phyloP scores from a whole-genome alignment of 1,284 basidiomycete species.

The Melampsora americana region DNA sequence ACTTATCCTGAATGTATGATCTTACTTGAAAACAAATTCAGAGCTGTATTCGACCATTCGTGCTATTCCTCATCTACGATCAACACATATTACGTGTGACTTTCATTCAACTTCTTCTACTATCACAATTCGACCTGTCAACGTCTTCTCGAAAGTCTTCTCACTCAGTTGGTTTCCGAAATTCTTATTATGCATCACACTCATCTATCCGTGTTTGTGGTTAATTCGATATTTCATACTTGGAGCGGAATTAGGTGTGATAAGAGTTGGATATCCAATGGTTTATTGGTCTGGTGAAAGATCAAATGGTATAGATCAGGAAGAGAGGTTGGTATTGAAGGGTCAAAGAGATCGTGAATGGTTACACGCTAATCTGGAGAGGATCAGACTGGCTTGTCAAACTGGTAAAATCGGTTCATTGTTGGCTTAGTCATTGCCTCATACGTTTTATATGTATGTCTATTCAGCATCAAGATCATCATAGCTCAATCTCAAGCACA shows the following conservation, averaged over 20 bases:
- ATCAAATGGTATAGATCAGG: neutral
- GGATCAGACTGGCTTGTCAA: conserved; percentile 24
- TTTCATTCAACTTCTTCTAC: conserved; percentile 18
- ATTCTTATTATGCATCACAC: conserved; percentile 25
- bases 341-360: conserved; percentile 27
- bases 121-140: conserved; percentile 32
- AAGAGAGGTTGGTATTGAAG: neutral
- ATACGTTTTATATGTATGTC: too few relatives aligned
- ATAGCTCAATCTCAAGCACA: too few relatives aligned
- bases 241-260: conserved; percentile 25
- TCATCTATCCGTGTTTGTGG: conserved; percentile 31
- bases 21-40: too few relatives aligned
- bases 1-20: too few relatives aligned
- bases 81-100: conserved; percentile 27
- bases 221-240: conserved; percentile 24
- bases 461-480: too few relatives aligned
- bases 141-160: conserved; percentile 20
- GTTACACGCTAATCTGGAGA: conserved; percentile 10
- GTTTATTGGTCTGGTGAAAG: conserved; percentile 21
- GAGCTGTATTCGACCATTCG: conserved; percentile 19
- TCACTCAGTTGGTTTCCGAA: conserved; percentile 15
- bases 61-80: conserved; percentile 15
- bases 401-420: conserved; percentile 15
- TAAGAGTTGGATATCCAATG: conserved; percentile 24
- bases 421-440: too few relatives aligned